Evolutionary conservation across 2,329 filamentous ascomycete genomes (phyloP).

Genomic region (Aspergillus aculeatus): DNA sequence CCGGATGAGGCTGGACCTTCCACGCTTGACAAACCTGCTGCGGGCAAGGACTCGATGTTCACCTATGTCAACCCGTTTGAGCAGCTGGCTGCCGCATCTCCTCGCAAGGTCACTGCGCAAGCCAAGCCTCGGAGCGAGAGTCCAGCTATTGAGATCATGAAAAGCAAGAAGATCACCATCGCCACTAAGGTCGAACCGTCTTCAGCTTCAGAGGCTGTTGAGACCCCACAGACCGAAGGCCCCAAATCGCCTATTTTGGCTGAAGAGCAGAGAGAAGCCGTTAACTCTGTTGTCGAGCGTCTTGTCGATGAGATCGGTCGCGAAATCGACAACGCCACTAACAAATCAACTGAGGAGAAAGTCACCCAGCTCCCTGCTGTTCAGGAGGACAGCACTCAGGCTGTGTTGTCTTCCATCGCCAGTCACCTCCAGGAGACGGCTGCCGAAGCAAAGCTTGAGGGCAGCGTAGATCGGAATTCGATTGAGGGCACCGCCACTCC

Average conservation of each 20-base stretch:
- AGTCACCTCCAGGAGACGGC: conserved; percentile 40
- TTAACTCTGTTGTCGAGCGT: conserved; percentile 67
- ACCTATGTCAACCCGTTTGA: conserved; percentile 73
- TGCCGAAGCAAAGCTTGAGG: conserved; percentile 49
- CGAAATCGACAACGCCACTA: conserved; percentile 65
- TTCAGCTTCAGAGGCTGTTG: conserved; percentile 12
- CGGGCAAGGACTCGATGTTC: conserved; percentile 53
- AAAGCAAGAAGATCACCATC: conserved; percentile 24
- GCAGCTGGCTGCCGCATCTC: conserved; percentile 65
- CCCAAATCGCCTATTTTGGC: conserved; percentile 28
- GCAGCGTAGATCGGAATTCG: conserved; percentile 54
- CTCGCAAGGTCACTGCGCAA: conserved; percentile 58
- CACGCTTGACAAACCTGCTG: conserved; percentile 35
- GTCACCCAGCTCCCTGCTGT: conserved; percentile 36
- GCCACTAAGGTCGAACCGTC: conserved; percentile 21
- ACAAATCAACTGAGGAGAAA: conserved; percentile 55
- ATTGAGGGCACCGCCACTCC: conserved; percentile 41
- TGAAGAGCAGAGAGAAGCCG: conserved; percentile 58
- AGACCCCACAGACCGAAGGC: conserved; percentile 15
- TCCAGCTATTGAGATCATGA: conserved; percentile 35
- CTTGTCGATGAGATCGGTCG: conserved; percentile 61
- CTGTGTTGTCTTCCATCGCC: conserved; percentile 34
- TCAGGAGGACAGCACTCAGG: conserved; percentile 37
- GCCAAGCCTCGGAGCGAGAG: conserved; percentile 41
- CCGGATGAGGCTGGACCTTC: conserved; percentile 10